phyloP scores from a whole-genome alignment of 1,284 basidiomycete genomes.

The Sanguinoderma infundibulare region DNA sequence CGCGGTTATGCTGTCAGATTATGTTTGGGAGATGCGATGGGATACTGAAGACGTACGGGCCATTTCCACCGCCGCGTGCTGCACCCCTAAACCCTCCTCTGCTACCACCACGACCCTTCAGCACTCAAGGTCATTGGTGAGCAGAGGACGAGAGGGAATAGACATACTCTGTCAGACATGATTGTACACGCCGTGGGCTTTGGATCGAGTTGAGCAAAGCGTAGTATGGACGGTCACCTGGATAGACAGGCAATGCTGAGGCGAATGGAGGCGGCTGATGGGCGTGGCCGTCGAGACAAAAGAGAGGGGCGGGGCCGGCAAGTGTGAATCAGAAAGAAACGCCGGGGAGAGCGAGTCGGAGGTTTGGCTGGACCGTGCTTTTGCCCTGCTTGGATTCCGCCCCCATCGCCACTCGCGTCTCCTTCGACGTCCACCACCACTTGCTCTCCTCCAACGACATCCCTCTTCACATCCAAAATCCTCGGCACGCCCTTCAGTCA shows the following conservation, averaged over 20 bases:
- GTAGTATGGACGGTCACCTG: not conserved
- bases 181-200: not conserved
- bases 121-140: slow-evolving; percentile 24
- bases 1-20: not conserved
- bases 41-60: slow-evolving; percentile 23
- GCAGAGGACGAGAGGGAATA: slow-evolving; percentile 13
- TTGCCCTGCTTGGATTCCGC: slow-evolving; percentile 2
- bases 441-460: slow-evolving; percentile 11
- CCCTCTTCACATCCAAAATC: slow-evolving; percentile 15
- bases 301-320: not conserved
- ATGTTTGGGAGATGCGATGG: not conserved
- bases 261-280: not conserved
- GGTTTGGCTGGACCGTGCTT: slow-evolving; percentile 21
- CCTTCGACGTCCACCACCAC: slow-evolving; percentile 20
- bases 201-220: not conserved
- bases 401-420: slow-evolving; percentile 23
- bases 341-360: slow-evolving; percentile 10
- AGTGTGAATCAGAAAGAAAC: slow-evolving; percentile 13
- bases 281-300: slow-evolving; percentile 6
- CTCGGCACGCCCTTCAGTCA: slow-evolving; percentile 17
- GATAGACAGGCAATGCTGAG: not conserved
- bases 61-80: slow-evolving; percentile 28
- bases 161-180: slow-evolving; percentile 44
- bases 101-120: slow-evolving; percentile 35
- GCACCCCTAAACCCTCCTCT: slow-evolving; percentile 33